Evolutionary conservation across 495 filamentous ascomycete genomes (phyloP).

Genomic region (Penicillium macrosclerotiorum): DNA sequence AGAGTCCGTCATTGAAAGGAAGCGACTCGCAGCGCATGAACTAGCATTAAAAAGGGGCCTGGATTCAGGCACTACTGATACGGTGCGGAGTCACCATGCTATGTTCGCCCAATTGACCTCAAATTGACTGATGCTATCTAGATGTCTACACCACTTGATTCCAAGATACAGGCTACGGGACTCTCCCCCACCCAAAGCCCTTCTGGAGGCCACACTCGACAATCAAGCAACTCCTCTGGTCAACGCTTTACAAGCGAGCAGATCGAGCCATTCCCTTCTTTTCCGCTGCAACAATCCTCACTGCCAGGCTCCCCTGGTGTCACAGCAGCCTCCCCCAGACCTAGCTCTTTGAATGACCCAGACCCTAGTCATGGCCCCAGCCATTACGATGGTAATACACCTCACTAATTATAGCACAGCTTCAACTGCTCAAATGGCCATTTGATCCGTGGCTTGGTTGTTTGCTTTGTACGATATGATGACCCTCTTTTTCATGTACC

Average conservation of each 20-base stretch:
- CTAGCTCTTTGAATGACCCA: constrained; percentile 6
- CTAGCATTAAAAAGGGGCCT: constrained; percentile 72
- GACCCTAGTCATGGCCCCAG: neutral
- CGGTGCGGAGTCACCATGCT: constrained; percentile 9
- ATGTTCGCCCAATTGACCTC: no score
- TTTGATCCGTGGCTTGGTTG: neutral
- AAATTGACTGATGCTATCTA: no score
- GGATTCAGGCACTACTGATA: constrained; percentile 12
- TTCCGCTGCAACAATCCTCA: constrained; percentile 16
- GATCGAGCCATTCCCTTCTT: constrained; percentile 39
- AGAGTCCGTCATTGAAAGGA: constrained; percentile 65
- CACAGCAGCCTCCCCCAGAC: constrained; percentile 6
- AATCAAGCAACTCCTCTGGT: constrained; percentile 16
- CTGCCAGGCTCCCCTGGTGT: constrained; percentile 3
- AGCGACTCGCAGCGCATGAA: constrained; percentile 67
- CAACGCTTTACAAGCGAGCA: constrained; percentile 20
- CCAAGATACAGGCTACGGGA: constrained; percentile 7
- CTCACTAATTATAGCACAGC: neutral
- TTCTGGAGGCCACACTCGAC: constrained; percentile 1
- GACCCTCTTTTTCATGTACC: constrained; percentile 20
- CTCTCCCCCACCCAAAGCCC: constrained; percentile 9
- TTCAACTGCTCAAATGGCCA: neutral
- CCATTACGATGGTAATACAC: neutral
- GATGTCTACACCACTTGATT: no score
- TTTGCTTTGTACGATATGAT: constrained; percentile 32